Conservation (phyloP, 2,329 filamentous ascomycete genomes). For the Xylariaceae sp. region DNA sequence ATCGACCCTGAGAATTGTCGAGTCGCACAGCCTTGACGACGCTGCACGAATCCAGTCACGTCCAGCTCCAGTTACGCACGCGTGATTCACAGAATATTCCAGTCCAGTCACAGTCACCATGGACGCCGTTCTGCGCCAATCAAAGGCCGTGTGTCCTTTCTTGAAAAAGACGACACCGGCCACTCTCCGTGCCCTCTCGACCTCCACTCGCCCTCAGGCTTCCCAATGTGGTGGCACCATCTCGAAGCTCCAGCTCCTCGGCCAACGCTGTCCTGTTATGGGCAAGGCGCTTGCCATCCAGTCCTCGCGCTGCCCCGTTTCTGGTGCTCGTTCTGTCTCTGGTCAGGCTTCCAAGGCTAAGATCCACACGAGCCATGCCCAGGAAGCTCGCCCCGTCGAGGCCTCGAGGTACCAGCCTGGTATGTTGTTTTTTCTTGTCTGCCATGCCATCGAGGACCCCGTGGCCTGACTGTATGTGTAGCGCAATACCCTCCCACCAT, state of each 20-base stretch:
- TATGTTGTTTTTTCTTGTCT: slow-evolving; percentile 30
- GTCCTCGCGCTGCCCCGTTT: slow-evolving; percentile 50
- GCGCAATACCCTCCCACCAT: slow-evolving; percentile 35
- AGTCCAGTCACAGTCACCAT: slow-evolving; percentile 58
- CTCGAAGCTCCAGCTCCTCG: slow-evolving; percentile 92
- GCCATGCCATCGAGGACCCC: not conserved
- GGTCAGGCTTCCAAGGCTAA: slow-evolving; percentile 53
- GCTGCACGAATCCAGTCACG: not conserved
- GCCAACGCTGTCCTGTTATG: slow-evolving; percentile 96
- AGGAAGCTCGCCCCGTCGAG: slow-evolving; percentile 75
- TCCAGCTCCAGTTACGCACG: not conserved
- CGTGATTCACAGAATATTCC: not conserved
- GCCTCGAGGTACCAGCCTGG: slow-evolving; percentile 49
- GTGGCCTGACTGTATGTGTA: slow-evolving; percentile 25
- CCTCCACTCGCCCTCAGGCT: slow-evolving; percentile 58
- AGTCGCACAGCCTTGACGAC: not conserved
- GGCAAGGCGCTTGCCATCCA: slow-evolving; percentile 93
- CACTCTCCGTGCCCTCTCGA: slow-evolving; percentile 83
- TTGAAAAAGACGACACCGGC: slow-evolving; percentile 90
- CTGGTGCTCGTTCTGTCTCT: slow-evolving; percentile 48
- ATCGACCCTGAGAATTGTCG: not conserved
- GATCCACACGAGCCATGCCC: slow-evolving; percentile 73
- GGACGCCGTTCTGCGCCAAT: slow-evolving; percentile 93
- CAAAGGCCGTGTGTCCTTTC: slow-evolving; percentile 95
- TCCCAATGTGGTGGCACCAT: slow-evolving; percentile 85